A percentile compares a stretch with the other conserved stretches of the same genome.
phyloP scores from a whole-genome alignment of 805 yeast species.

The Starmerella riodocensis region DNA sequence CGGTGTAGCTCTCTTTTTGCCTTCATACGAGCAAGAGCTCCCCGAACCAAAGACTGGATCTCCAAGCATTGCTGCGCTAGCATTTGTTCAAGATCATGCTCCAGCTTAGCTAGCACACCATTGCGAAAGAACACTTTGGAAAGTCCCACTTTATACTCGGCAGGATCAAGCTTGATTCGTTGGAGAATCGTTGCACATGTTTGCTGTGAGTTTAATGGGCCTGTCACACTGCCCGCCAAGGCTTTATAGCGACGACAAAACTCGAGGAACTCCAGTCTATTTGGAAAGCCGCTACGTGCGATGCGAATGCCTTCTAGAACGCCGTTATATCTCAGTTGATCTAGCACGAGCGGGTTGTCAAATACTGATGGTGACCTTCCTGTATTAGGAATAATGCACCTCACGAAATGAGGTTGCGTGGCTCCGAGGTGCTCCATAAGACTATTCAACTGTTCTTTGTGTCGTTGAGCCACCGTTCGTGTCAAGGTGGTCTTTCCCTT shows the following conservation, averaged over 20 bases:
- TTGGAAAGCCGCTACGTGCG: conserved; percentile 94
- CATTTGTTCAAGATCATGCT: conserved; percentile 56
- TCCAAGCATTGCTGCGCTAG: conserved; percentile 42
- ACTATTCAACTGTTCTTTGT: conserved; percentile 65
- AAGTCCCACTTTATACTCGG: conserved; percentile 52
- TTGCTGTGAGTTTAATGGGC: conserved; percentile 40
- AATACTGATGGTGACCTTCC: conserved; percentile 56
- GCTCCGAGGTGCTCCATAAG: conserved; percentile 58
- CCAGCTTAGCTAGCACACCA: conserved; percentile 67
- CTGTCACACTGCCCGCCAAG: conserved; percentile 36
- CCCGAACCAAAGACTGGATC: conserved; percentile 56
- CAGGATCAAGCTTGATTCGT: conserved; percentile 45
- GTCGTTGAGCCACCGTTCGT: conserved; percentile 76
- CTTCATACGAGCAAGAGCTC: conserved; percentile 41
- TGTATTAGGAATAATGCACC: conserved; percentile 87
- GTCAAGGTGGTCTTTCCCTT: conserved; percentile 29
- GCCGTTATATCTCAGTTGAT: conserved; percentile 91
- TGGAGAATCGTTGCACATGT: conserved; percentile 57
- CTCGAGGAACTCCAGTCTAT: conserved; percentile 70
- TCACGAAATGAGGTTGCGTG: conserved; percentile 92
- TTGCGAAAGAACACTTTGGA: conserved; percentile 64
- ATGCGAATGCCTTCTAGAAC: conserved; percentile 95
- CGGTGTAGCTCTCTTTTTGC: conserved; percentile 40
- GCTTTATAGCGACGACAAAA: conserved; percentile 65
- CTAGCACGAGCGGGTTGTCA: conserved; percentile 64